Evolutionary conservation across 2,329 filamentous ascomycete species (phyloP).

Genomic region (Bipolaris oryzae): DNA sequence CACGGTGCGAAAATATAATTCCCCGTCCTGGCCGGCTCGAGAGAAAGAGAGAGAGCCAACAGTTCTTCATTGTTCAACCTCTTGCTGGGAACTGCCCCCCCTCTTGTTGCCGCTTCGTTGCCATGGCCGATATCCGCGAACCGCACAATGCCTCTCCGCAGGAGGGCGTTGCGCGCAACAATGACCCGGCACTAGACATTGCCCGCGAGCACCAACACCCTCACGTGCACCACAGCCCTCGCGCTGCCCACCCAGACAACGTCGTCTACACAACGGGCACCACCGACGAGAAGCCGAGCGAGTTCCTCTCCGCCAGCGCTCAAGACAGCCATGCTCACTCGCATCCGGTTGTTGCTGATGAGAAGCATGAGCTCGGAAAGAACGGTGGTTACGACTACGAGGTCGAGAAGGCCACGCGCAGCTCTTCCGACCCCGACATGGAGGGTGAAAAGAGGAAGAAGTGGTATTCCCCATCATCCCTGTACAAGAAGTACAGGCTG

Average conservation of each 20-base stretch:
- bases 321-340: conserved; percentile 50
- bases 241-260: conserved; percentile 39
- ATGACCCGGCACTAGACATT: conserved; percentile 48
- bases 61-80: conserved; percentile 36
- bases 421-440: conserved; percentile 31
- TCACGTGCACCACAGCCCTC: conserved; percentile 47
- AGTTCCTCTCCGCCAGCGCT: conserved; percentile 45
- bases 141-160: conserved; percentile 45
- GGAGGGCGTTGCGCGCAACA: conserved; percentile 41
- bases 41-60: conserved; percentile 13
- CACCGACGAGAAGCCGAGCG: conserved; percentile 39
- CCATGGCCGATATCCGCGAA: conserved; percentile 41
- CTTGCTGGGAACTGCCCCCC: conserved; percentile 31
- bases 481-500: conserved; percentile 52
- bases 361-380: conserved; percentile 42
- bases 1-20: conserved; percentile 44
- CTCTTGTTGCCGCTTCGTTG: conserved; percentile 33
- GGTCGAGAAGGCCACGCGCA: conserved; percentile 49
- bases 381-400: conserved; percentile 44
- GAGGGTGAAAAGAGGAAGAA: conserved; percentile 26
- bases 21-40: conserved; percentile 24
- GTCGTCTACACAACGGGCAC: conserved; percentile 46
- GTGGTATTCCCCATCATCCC: conserved; percentile 22
- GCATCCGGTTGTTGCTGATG: conserved; percentile 27
- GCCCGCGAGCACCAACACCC: conserved; percentile 47